phyloP scores from a whole-genome alignment of 495 filamentous ascomycete genomes.

The Podospora sp. region DNA sequence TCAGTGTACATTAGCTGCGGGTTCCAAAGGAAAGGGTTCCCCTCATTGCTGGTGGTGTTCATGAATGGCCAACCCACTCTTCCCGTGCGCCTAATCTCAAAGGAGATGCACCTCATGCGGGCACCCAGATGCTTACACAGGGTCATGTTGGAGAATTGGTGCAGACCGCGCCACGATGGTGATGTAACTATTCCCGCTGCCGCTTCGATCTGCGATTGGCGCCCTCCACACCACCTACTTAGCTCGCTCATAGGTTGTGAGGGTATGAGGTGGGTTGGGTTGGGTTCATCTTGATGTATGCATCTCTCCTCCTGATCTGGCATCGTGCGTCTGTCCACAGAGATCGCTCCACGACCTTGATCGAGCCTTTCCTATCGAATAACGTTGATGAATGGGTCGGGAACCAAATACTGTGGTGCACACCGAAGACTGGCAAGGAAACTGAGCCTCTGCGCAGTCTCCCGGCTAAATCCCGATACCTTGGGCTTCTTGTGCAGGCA shows the following conservation, averaged over 20 bases:
- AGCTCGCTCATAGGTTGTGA: background rate
- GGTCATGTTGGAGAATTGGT: background rate
- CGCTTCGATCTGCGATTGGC: background rate
- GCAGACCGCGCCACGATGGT: slow-evolving; percentile 8
- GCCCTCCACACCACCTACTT: slow-evolving; percentile 2
- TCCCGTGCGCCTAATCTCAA: background rate
- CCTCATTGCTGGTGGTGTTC: background rate
- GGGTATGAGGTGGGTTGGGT: background rate
- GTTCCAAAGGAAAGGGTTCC: background rate
- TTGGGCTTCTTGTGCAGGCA: background rate
- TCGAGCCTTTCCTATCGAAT: background rate
- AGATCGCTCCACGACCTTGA: background rate
- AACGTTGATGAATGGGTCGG: background rate
- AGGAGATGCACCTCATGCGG: slow-evolving; percentile 5
- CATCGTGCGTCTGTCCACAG: background rate
- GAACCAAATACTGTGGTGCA: background rate
- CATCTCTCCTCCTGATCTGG: background rate
- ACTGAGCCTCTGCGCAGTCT: background rate
- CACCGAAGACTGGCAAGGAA: background rate
- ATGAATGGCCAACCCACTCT: background rate
- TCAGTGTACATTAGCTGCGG: background rate
- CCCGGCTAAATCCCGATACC: background rate
- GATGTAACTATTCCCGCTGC: slow-evolving; percentile 10
- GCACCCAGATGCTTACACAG: slow-evolving; percentile 3
- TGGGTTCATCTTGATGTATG: background rate